Evolutionary conservation across 495 filamentous ascomycete species (phyloP).

Genomic region (Tuber magnatum): DNA sequence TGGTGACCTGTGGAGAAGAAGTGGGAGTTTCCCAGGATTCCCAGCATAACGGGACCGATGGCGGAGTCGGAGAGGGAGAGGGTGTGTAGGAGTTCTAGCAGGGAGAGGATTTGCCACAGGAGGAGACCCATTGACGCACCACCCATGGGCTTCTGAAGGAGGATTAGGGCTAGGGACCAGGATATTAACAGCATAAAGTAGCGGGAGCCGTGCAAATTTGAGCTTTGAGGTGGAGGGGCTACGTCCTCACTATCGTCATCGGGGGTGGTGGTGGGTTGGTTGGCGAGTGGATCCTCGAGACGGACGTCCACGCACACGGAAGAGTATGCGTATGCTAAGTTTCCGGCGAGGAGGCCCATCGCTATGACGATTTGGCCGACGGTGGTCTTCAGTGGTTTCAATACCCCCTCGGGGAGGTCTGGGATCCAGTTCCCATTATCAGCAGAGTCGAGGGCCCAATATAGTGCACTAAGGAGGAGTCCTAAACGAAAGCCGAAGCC

Average conservation of each 20-base stretch:
- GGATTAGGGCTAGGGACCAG: conserved; percentile 63
- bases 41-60: conserved; percentile 78
- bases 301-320: conserved; percentile 65
- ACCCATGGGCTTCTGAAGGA: conserved; percentile 94
- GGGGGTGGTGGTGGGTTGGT: conserved; percentile 38
- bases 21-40: conserved; percentile 77
- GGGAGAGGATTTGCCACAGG: conserved; percentile 74
- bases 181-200: conserved; percentile 78
- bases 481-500: conserved; percentile 69
- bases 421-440: conserved; percentile 82
- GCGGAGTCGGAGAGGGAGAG: conserved; percentile 60
- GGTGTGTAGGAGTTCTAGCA: conserved; percentile 81
- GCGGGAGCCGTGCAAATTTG: conserved; percentile 80
- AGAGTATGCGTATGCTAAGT: conserved; percentile 63
- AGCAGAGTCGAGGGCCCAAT: conserved; percentile 84
- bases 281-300: conserved; percentile 39
- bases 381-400: conserved; percentile 68
- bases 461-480: conserved; percentile 67
- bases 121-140: conserved; percentile 71
- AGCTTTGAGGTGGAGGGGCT: conserved; percentile 39
- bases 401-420: conserved; percentile 49
- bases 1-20: conserved; percentile 99
- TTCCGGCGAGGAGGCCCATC: conserved; percentile 59
- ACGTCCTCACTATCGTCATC: conserved; percentile 16
- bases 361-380: conserved; percentile 69